Evolutionary conservation across 2,329 filamentous ascomycete genomes (phyloP).

Genomic region (Fonsecaea erecta): DNA sequence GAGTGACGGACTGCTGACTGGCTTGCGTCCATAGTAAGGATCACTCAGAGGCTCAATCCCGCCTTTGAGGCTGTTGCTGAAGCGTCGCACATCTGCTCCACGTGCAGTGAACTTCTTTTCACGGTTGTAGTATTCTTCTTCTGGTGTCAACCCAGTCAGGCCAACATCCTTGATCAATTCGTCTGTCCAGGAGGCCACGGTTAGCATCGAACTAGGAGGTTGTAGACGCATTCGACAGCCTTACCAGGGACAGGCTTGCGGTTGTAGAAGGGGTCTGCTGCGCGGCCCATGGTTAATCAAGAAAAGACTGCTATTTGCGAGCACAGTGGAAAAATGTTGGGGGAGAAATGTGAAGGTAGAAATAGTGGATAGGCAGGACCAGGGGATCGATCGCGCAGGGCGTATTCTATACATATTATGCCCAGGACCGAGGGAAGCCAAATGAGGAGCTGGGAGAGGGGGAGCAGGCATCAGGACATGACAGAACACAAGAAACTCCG

Average conservation of each 20-base stretch:
- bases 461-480: conserved; percentile 7
- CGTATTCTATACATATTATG: conserved; percentile 2
- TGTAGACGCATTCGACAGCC: not conserved
- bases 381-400: not conserved
- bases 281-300: conserved; percentile 21
- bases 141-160: conserved; percentile 30
- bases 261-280: conserved; percentile 37
- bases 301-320: not conserved
- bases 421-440: not conserved
- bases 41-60: conserved; percentile 34
- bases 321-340: not conserved
- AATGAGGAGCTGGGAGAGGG: conserved; percentile 11
- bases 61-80: conserved; percentile 32
- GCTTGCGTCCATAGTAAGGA: conserved; percentile 36
- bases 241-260: conserved; percentile 37
- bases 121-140: conserved; percentile 36
- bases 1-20: conserved; percentile 30
- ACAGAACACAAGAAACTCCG: conserved; percentile 1
- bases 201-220: not conserved
- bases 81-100: conserved; percentile 35
- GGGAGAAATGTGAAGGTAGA: not conserved
- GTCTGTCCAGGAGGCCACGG: conserved; percentile 18
- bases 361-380: not conserved
- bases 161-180: conserved; percentile 36
- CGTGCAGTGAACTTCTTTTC: conserved; percentile 35